A percentile compares a stretch with the other conserved stretches of the same genome.
These are phyloP conservation scores for Colletotrichum plurivorum DNA, from an alignment of 2,329 filamentous ascomycete species.

Conservation along the genomic window DNA sequence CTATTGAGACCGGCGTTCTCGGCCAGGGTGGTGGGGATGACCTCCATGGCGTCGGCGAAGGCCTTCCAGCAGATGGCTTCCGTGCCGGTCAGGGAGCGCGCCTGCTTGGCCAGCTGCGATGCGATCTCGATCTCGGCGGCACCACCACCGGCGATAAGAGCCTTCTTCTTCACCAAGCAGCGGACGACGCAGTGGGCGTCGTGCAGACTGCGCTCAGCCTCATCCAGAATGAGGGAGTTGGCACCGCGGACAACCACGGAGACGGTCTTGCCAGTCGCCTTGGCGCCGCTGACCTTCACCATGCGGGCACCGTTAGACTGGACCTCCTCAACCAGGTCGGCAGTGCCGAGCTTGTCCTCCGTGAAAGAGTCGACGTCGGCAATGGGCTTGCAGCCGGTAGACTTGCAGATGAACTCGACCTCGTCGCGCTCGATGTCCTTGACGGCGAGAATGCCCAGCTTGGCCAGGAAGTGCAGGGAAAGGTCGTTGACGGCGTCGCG, in stretches of 20 bases:
- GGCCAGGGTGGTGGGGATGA: constrained; percentile 95
- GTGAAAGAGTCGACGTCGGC: constrained; percentile 99
- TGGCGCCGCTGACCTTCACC: constrained; percentile 95
- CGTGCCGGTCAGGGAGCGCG: constrained; percentile 87
- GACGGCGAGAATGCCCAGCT: constrained; percentile 93
- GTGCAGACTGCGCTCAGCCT: constrained; percentile 96
- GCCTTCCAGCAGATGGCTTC: constrained; percentile 99
- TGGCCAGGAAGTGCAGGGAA: constrained; percentile 96
- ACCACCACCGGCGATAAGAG: constrained; percentile 96
- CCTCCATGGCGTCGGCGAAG: constrained; percentile 97
- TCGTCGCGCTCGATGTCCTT: constrained; percentile 99
- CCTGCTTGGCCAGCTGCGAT: constrained; percentile 84
- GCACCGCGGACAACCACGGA: constrained; percentile 95
- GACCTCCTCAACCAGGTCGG: constrained; percentile 94
- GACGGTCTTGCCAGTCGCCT: constrained; percentile 86
- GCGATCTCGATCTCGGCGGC: constrained; percentile 98
- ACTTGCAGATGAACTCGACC: constrained; percentile 99
- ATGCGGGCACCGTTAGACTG: constrained; percentile 90
- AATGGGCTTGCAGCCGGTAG: constrained; percentile 97
- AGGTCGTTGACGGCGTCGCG: constrained; percentile 98
- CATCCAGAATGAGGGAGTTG: constrained; percentile 94
- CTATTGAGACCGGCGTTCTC: constrained; percentile 98
- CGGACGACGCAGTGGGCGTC: constrained; percentile 98
- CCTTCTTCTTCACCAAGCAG: constrained; percentile 99
- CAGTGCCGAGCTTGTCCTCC: constrained; percentile 96